Percentiles rank a stretch among this genome's conserved stretches.
Evolutionary conservation across 345 rosid genomes (phyloP).

Genomic region (Conringia planisiliqua): DNA sequence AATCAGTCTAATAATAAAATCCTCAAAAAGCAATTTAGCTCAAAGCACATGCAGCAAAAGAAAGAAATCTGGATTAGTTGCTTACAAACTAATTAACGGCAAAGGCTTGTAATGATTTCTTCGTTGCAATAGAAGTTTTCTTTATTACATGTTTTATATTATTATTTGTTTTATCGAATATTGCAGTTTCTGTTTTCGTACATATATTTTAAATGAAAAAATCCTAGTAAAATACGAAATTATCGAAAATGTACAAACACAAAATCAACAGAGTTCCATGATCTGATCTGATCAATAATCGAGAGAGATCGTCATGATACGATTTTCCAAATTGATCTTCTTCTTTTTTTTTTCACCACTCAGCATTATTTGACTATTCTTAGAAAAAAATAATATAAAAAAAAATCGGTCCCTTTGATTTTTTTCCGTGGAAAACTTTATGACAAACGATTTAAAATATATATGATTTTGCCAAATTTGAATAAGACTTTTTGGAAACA

Average conservation of each 20-base stretch:
- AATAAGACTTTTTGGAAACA: conserved; percentile 13
- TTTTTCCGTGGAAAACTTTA: not conserved
- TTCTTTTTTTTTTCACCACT: conserved; percentile 23
- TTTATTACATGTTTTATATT: not conserved
- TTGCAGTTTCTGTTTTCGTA: not conserved
- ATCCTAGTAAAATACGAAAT: not conserved
- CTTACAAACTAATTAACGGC: not conserved
- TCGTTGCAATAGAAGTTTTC: not conserved
- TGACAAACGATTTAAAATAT: not conserved
- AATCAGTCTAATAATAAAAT: not conserved
- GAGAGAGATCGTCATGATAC: conserved; percentile 31
- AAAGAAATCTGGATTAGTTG: not conserved
- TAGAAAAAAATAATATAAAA: not conserved
- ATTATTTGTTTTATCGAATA: not conserved
- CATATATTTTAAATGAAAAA: not conserved
- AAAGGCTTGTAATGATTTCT: not conserved
- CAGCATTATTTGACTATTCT: conserved; percentile 22
- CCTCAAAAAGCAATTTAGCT: not conserved
- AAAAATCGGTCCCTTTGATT: not conserved
- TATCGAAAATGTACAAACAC: not conserved
- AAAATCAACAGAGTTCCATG: not conserved
- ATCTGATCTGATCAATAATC: conserved; percentile 22
- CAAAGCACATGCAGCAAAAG: not conserved
- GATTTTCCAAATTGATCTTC: conserved; percentile 6
- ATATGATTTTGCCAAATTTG: conserved; percentile 12